phyloP scores from a whole-genome alignment of 768 basidiomycete genomes.

The Trametopsis cervina region DNA sequence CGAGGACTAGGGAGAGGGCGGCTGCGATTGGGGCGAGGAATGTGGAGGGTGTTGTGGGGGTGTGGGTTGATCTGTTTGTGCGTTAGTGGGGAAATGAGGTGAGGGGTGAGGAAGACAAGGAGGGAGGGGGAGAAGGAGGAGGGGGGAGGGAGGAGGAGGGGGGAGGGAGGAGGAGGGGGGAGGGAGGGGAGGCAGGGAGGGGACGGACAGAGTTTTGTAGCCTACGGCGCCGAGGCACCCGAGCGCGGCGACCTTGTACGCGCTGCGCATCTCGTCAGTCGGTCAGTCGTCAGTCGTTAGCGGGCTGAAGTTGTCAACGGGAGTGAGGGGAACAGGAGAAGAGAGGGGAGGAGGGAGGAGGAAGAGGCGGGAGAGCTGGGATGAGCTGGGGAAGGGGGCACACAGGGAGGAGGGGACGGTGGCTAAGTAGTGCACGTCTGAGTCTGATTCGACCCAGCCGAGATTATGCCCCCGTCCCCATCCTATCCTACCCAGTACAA shows the following conservation, averaged over 20 bases:
- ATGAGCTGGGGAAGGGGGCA: too few relatives aligned
- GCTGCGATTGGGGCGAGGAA: slow-evolving; percentile 1
- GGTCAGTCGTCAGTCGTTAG: too few relatives aligned
- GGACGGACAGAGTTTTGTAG: slow-evolving; percentile 9
- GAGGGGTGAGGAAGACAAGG: not conserved
- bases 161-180: not conserved
- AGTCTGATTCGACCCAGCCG: too few relatives aligned
- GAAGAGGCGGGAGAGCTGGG: too few relatives aligned
- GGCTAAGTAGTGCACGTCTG: too few relatives aligned
- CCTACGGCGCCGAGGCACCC: slow-evolving; percentile 12
- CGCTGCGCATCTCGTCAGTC: not conserved
- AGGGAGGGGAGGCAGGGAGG: not conserved
- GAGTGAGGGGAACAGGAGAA: not conserved
- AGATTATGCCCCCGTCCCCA: too few relatives aligned
- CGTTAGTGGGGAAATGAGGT: not conserved
- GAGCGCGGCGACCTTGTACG: slow-evolving; percentile 6
- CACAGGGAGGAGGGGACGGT: too few relatives aligned
- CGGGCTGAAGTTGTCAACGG: too few relatives aligned
- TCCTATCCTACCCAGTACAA: too few relatives aligned
- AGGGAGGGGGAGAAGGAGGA: not conserved
- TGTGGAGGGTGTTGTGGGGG: slow-evolving; percentile 1
- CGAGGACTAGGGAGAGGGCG: slow-evolving; percentile 3
- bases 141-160: not conserved
- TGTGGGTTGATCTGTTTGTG: not conserved
- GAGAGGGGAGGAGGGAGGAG: not conserved